phyloP scores from a whole-genome alignment of 345 rosid species.

The Citrus unshiu region DNA sequence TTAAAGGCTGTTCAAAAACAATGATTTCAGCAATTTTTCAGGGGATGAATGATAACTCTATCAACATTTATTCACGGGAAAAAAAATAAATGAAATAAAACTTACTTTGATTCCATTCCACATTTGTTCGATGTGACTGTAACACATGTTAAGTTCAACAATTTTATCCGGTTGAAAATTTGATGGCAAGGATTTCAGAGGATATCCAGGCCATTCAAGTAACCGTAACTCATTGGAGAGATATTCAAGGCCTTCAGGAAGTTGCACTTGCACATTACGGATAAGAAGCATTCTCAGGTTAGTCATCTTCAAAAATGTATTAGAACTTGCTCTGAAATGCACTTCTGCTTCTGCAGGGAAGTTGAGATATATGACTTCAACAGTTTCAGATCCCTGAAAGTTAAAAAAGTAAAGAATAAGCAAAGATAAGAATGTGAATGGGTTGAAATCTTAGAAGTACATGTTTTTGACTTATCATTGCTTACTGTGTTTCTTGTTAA shows the following conservation, averaged over 20 bases:
- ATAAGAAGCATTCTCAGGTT: neutral
- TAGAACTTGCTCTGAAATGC: neutral
- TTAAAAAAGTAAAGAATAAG: neutral
- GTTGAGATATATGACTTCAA: neutral
- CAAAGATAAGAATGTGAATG: neutral
- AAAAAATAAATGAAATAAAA: too few species aligned
- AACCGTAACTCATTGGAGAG: too few species aligned
- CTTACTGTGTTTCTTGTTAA: neutral
- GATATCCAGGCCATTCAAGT: too few species aligned
- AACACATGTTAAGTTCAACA: constrained; percentile 3
- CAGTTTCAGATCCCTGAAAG: neutral
- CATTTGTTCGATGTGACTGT: constrained; percentile 3
- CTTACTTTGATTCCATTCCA: constrained; percentile 4
- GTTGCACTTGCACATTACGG: neutral
- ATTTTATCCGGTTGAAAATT: neutral
- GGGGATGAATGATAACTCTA: neutral
- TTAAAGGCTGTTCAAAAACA: constrained; percentile 9
- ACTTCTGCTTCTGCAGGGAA: neutral
- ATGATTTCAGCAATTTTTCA: neutral
- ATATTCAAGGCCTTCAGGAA: too few species aligned
- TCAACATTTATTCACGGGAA: neutral
- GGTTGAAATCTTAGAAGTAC: neutral
- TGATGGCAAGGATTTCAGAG: too few species aligned
- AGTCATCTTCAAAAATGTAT: neutral
- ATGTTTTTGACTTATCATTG: neutral